Percentiles rank a stretch among this genome's conserved stretches.
Evolutionary conservation across 2,329 filamentous ascomycete species (phyloP).

Genomic region (Penicillium sp.): DNA sequence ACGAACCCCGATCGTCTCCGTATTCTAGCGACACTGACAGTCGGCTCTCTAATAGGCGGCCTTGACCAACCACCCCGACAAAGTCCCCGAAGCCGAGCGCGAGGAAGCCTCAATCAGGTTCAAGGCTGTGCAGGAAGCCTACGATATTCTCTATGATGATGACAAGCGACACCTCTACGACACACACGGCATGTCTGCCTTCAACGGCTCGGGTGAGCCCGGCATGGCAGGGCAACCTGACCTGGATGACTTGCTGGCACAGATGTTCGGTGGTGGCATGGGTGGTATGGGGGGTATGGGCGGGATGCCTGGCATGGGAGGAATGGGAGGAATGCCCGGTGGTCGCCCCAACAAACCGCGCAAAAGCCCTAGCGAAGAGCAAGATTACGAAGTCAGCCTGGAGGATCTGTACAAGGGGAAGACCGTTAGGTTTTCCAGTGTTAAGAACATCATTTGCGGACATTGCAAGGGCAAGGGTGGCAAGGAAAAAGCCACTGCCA

Average conservation of each 20-base stretch:
- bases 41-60: slow-evolving; percentile 61
- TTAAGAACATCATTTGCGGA: slow-evolving; percentile 87
- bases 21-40: slow-evolving; percentile 9
- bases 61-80: slow-evolving; percentile 88
- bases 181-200: slow-evolving; percentile 91
- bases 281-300: slow-evolving; percentile 55
- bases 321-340: slow-evolving; percentile 34
- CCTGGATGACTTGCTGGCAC: slow-evolving; percentile 85
- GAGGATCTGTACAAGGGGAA: slow-evolving; percentile 99
- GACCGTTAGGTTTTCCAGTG: slow-evolving; percentile 93
- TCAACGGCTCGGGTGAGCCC: slow-evolving; percentile 71
- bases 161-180: slow-evolving; percentile 92
- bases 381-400: slow-evolving; percentile 84
- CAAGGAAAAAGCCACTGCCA: slow-evolving; percentile 85
- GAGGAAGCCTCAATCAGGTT: slow-evolving; percentile 86
- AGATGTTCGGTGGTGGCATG: slow-evolving; percentile 75
- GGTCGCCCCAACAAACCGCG: slow-evolving; percentile 46
- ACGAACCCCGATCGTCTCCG: neutral
- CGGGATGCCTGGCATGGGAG: slow-evolving; percentile 52
- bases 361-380: slow-evolving; percentile 79
- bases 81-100: slow-evolving; percentile 82
- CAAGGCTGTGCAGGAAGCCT: slow-evolving; percentile 89
- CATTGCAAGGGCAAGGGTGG: slow-evolving; percentile 86
- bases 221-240: slow-evolving; percentile 65
- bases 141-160: slow-evolving; percentile 96